Evolutionary conservation across 345 rosid genomes (phyloP).

Genomic region (Garcia nutans): DNA sequence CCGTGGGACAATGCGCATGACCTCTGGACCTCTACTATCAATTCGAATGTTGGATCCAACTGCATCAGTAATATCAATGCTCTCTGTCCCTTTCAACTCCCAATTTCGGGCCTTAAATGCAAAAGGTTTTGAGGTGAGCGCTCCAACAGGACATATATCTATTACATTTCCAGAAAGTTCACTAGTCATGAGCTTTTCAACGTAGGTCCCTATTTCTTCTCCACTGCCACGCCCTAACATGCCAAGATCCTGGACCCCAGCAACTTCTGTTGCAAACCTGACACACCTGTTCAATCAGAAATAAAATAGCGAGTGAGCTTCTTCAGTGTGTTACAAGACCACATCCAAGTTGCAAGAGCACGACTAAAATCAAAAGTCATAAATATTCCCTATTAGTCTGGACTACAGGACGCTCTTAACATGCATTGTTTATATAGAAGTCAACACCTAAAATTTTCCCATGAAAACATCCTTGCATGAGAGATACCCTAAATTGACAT

Average conservation of each 20-base stretch:
- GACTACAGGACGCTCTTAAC: not conserved
- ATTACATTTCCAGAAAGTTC: constrained; percentile 98
- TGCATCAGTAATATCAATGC: constrained; percentile 90
- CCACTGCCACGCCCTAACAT: constrained; percentile 99
- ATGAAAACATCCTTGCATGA: not conserved
- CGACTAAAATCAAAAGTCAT: not conserved
- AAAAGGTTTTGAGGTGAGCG: constrained; percentile 96
- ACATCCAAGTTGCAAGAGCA: constrained; percentile 6
- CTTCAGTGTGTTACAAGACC: not conserved
- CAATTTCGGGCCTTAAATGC: constrained; percentile 98
- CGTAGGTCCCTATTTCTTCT: constrained; percentile 99
- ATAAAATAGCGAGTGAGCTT: constrained; percentile 13
- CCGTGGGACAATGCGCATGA: constrained; percentile 86
- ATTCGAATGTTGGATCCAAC: constrained; percentile 96
- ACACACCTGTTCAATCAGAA: constrained; percentile 63
- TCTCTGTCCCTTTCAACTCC: constrained; percentile 98
- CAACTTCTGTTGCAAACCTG: constrained; percentile 95
- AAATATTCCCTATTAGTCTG: not conserved
- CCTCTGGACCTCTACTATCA: constrained; percentile 99
- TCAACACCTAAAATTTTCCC: not conserved
- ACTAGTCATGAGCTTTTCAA: constrained; percentile 98
- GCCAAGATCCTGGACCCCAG: constrained; percentile 98
- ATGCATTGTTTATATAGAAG: not conserved
- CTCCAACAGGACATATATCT: constrained; percentile 98
- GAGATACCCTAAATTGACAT: not conserved